Evolutionary conservation across 352 stramenopile species (phyloP).

Genomic region (Phytophthora megakarya): DNA sequence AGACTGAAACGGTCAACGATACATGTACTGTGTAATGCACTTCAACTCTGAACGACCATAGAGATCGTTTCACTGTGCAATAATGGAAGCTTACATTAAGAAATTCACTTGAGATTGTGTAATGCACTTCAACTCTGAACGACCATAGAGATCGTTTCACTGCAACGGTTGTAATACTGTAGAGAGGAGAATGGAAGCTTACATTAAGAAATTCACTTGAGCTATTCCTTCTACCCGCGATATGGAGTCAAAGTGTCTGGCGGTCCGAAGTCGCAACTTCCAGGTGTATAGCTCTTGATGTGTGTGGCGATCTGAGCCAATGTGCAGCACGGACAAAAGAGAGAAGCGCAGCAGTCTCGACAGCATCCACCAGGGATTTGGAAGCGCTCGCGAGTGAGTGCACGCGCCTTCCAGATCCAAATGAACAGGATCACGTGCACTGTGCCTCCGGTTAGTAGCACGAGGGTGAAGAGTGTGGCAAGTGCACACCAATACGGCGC

Average conservation of each 20-base stretch:
- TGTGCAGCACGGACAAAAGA: slow-evolving; percentile 45
- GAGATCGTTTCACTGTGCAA: too few species aligned
- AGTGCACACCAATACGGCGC: slow-evolving; percentile 34
- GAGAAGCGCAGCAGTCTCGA: slow-evolving; percentile 34
- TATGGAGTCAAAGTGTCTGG: slow-evolving; percentile 43
- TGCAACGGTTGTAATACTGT: too few species aligned
- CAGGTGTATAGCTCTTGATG: slow-evolving; percentile 57
- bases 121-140: too few species aligned
- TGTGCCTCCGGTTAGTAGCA: slow-evolving; percentile 27
- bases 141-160: too few species aligned
- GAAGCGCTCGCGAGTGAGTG: slow-evolving; percentile 30
- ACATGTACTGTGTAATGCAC: too few species aligned
- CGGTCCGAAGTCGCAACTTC: slow-evolving; percentile 45
- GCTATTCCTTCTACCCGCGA: too few species aligned
- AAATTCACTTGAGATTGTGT: too few species aligned
- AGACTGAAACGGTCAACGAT: too few species aligned
- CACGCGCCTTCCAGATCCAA: slow-evolving; percentile 36
- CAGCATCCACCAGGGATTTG: slow-evolving; percentile 31
- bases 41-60: too few species aligned
- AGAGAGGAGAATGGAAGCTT: too few species aligned
- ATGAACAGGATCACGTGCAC: slow-evolving; percentile 38
- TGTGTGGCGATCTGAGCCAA: slow-evolving; percentile 64
- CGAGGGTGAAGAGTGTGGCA: slow-evolving; percentile 30
- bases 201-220: too few species aligned
- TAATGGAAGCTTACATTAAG: too few species aligned